Evolutionary conservation across 2,329 filamentous ascomycete genomes (phyloP), one percentile per base, ranked within the genome.

Genomic region (Myriosclerotinia duriaeana): DNA sequence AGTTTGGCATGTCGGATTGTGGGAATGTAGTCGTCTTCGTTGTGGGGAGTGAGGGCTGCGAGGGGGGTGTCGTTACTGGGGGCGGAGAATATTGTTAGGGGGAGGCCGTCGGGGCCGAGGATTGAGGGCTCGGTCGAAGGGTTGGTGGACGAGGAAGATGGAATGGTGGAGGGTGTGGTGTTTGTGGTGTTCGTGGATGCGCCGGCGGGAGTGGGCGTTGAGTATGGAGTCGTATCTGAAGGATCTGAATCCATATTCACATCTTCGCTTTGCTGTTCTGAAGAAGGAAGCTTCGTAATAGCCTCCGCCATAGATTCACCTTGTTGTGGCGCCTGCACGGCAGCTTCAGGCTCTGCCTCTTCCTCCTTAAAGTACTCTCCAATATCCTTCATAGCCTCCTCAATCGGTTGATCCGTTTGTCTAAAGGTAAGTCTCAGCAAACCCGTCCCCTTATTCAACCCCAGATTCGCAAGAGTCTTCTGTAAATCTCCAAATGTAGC

Each of bases 331-430:
- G 67, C 70, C 30, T 66, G 64, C 17, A 67, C 58, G 40, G 62
- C 64, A 48, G 62, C 40, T 22, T 46, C 6, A 67, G 65, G 5
- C 5, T 62, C 53, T 34, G 56, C 58, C 38, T 72, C 66, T 34
- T 71, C 69, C 46, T 73, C 68, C 63, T 76, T 86, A 77, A 96
- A 96, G 74, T 90, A 93, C 70, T 87, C 82, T 30, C 85, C 84
- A 69, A 98, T 97, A 74, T 94, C 85, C 56, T 82, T 80, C 88
- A 97, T 92, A 12, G 94, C 94, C 70, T 94, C 90, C 71, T 92
- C 91, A 38, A 98, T 79, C 2, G 93, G 93, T 76, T 86, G 87
- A 15, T 90, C 88, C 8, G 91, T 95, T 69, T 84, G 84, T 75
- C 85, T 87, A 79, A 94, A 98, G 44, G 83, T 87, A 68, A 99